These are phyloP conservation scores for Aureobasidium sp. DNA, from an alignment of 2,329 filamentous ascomycete genomes.

Conservation along the genomic window DNA sequence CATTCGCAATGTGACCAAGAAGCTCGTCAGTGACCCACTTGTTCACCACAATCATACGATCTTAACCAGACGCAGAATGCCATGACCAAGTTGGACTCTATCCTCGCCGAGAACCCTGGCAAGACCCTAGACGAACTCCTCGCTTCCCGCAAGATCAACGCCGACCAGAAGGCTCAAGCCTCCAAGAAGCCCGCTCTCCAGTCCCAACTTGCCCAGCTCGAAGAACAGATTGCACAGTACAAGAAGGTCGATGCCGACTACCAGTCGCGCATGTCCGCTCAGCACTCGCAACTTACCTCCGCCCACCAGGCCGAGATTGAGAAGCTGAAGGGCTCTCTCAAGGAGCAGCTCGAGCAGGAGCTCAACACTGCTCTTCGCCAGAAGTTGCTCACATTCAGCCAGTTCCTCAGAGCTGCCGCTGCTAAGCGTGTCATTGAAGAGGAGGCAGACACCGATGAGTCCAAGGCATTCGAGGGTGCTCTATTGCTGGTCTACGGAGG, in stretches of 20 bases:
- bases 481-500: slow-evolving; percentile 73
- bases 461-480: slow-evolving; percentile 72
- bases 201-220: slow-evolving; percentile 59
- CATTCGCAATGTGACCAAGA: slow-evolving; percentile 89
- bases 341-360: slow-evolving; percentile 46
- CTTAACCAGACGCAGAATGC: slow-evolving; percentile 46
- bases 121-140: slow-evolving; percentile 70
- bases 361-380: slow-evolving; percentile 47
- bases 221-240: slow-evolving; percentile 68
- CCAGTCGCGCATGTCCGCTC: slow-evolving; percentile 51
- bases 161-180: slow-evolving; percentile 70
- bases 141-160: slow-evolving; percentile 64
- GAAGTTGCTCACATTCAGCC: slow-evolving; percentile 64
- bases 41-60: background rate
- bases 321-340: slow-evolving; percentile 47
- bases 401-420: slow-evolving; percentile 74
- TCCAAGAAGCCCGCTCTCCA: slow-evolving; percentile 69
- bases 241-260: slow-evolving; percentile 71
- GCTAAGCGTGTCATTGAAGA: slow-evolving; percentile 65
- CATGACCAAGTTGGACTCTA: slow-evolving; percentile 63
- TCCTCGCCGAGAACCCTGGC: slow-evolving; percentile 62
- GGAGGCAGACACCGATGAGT: slow-evolving; percentile 62
- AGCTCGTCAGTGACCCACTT: slow-evolving; percentile 60
- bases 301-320: slow-evolving; percentile 53
- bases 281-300: slow-evolving; percentile 50